Base-by-base conservation (phyloP, 2,329 filamentous ascomycete species). In the Aspergillus texensis region DNA sequence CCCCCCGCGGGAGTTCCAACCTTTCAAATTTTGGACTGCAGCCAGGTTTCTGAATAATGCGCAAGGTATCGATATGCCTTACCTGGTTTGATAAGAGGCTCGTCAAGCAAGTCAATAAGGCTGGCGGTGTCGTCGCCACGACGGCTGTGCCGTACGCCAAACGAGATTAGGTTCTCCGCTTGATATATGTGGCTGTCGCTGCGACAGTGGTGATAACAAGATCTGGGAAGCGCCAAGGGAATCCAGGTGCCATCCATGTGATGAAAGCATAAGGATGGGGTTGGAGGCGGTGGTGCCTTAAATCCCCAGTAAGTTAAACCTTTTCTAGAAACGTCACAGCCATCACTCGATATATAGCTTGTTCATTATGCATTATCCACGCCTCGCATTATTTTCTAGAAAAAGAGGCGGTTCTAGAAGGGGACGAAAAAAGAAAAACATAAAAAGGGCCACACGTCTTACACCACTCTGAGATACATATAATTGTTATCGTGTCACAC, bases 81-180 rank as follows among this genome's bases (percentile, higher is more conserved):
- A 2, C 34, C 10, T 52, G 48, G 48, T 30, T 30, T 32, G 34
- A 52, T 6, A 30, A 52, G 48, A 32, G 19, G 46, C 26, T 34
- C 28, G 14, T 24, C 19, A 34, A 34, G 46, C 26, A 48, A 26
- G 24, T 48, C 45, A 28, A 16, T n/a, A 19, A 19, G 21, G 24
- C 21, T 16, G 45, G 21, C 12, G 8, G 26, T 30, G n/a, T 19
- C 19, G 19, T 52, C 19, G 26, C 48, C 48, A 52, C 28, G 28
- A 52, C 28, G 48, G 48, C 34, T 52, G 48, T 52, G 48, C 28
- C 48, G 28, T 32, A 52, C 48, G 48, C 48, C 48, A 52, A 52
- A 52, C 10, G 28, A 52, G 48, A 52, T 52, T 32, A 52, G 28
- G 48, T 34, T 52, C 26, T n/a, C 19, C 19, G 9, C 28, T 30